phyloP scores from a whole-genome alignment of 2,329 filamentous ascomycete species.

The Neonectria punicea region DNA sequence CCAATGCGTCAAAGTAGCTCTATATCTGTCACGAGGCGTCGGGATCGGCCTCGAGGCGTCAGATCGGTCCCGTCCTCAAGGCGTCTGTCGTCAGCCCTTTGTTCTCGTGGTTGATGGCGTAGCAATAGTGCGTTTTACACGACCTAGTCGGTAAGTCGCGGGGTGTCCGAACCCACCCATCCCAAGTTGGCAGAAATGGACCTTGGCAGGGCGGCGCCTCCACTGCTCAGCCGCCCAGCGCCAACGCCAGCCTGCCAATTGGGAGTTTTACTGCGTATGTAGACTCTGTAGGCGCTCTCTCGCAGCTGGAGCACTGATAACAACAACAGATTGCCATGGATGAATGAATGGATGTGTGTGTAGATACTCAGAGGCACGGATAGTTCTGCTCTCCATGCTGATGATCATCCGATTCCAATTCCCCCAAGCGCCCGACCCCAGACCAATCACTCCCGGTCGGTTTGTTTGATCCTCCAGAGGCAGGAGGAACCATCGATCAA shows the following conservation, averaged over 20 bases:
- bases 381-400: background rate
- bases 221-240: background rate
- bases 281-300: background rate
- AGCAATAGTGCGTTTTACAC: background rate
- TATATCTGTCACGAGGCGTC: background rate
- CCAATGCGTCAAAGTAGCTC: background rate
- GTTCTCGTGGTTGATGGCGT: background rate
- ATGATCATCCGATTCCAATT: constrained; percentile 8
- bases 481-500: constrained; percentile 10
- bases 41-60: background rate
- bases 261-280: background rate
- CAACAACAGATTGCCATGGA: background rate
- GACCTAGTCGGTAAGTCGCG: constrained; percentile 3
- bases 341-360: too few relatives aligned
- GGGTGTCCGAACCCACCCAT: background rate
- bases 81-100: background rate
- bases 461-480: constrained; percentile 9
- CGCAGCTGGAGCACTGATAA: background rate
- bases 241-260: background rate
- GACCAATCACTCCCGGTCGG: constrained; percentile 9
- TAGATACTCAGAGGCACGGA: too few relatives aligned
- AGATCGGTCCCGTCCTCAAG: background rate
- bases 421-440: constrained; percentile 12
- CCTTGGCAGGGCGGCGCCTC: background rate
- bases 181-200: background rate